Base-by-base conservation (phyloP, 352 stramenopile species). In the Pilasporangium apinafurcum region DNA sequence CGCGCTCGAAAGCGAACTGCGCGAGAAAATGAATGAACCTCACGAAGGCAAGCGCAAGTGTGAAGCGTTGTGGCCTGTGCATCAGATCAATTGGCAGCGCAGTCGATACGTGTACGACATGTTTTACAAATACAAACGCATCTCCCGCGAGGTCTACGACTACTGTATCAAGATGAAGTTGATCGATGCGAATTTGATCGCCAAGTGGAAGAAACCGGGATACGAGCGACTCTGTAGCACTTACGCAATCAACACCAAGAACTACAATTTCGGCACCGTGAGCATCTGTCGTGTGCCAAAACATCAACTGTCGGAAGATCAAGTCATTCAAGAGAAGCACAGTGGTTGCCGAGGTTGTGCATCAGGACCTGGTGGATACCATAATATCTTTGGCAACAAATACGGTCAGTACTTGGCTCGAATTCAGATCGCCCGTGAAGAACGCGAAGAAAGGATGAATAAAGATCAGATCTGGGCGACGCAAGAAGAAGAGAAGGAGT, bases 381-480 rank as follows among this genome's bases (percentile, higher is more conserved):
- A 92, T 44, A 99, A 99, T 74, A 98, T 99, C 54, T 99, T 99
- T 65, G 96, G 96, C 33, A 99, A 99, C 67, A 99, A 99, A 65
- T 99, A 99, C 66, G 96, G 96, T 3, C 96, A 99, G 80, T 92
- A 98, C 61, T 76, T 99, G 25, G 96, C 96, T 0, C 73, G 87
- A 8, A 97, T 99, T 43, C 96, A 99, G 72, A 85, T 98, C 48
- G 87, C 79, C 5, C 71, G 95, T 13, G 92, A 98, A 59, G 52
- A 76, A 59, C 60, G 65, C 45, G 51, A 50, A 36, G 44, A 54
- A 66, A 51, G 66, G 60, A 41, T n/a, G n/a, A n/a, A n/a, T n/a
- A n/a, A n/a, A n/a, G n/a, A n/a, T n/a, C 25, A 54, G 45, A 49
- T 92, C 3, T 89, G 68, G 74, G 74, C 69, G 8, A 73, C 64